Percentiles rank a stretch among this genome's conserved stretches.
Evolutionary conservation across 1,284 basidiomycete species (phyloP).

Genomic region (Apiotrichum akiyoshidainum): DNA sequence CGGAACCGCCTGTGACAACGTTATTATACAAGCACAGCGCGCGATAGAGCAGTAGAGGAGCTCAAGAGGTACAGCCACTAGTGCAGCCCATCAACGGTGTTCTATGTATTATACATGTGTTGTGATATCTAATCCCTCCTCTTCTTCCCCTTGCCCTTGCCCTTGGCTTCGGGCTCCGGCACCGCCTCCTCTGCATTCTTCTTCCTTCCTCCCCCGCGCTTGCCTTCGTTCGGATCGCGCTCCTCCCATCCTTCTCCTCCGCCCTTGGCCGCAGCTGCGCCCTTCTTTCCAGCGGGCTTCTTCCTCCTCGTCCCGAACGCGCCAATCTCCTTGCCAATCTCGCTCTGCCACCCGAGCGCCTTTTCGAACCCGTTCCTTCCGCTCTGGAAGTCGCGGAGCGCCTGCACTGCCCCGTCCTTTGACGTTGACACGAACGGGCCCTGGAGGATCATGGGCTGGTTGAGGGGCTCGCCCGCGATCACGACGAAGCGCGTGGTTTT

Average conservation of each 20-base stretch:
- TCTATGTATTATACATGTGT: too few species aligned
- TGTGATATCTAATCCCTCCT: background rate
- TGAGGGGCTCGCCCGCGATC: conserved; percentile 82
- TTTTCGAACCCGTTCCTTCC: conserved; percentile 86
- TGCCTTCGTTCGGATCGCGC: too few species aligned
- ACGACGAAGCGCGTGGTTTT: conserved; percentile 60
- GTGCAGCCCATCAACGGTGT: too few species aligned
- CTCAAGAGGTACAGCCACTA: too few species aligned
- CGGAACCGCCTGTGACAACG: too few species aligned
- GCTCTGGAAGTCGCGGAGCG: conserved; percentile 74
- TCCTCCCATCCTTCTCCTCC: background rate
- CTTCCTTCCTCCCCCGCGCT: background rate
- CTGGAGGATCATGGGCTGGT: conserved; percentile 72
- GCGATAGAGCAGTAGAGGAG: too few species aligned
- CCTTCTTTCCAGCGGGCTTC: background rate
- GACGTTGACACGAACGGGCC: conserved; percentile 69
- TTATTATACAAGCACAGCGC: too few species aligned
- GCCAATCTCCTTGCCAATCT: conserved; percentile 59
- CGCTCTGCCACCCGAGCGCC: conserved; percentile 79
- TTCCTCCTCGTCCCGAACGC: background rate
- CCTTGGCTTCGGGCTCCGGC: too few species aligned
- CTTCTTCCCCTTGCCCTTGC: background rate
- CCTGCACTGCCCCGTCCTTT: conserved; percentile 73
- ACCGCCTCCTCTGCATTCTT: background rate
- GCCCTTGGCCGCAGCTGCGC: background rate